These are phyloP conservation scores for Amanita thiersii DNA, from an alignment of 768 basidiomycete genomes.

Conservation along the genomic window DNA sequence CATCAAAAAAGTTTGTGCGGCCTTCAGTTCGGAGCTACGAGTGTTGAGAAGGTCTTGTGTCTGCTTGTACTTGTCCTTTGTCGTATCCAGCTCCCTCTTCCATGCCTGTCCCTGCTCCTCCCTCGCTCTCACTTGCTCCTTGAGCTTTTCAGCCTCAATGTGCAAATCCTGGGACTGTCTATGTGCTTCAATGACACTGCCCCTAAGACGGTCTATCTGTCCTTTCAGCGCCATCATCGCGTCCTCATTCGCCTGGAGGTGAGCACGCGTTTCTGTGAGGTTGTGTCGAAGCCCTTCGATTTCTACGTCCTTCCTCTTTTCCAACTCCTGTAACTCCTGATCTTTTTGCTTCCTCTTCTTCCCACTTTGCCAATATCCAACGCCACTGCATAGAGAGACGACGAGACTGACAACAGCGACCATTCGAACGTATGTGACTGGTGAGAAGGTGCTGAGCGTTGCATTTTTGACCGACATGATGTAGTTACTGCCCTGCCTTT, in stretches of 20 bases:
- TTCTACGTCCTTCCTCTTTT: conserved; percentile 9
- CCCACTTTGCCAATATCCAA: conserved; percentile 1
- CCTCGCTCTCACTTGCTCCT: conserved; percentile 13
- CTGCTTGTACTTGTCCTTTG: conserved; percentile 16
- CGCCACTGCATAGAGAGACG: neutral
- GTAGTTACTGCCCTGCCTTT: conserved; percentile 10
- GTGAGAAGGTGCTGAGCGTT: conserved; percentile 11
- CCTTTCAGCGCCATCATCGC: conserved; percentile 6
- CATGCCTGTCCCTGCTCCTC: conserved; percentile 11
- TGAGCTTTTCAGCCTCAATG: conserved; percentile 7
- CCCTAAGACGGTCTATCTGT: conserved; percentile 1
- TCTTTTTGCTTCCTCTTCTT: conserved; percentile 2
- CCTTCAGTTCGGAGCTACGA: conserved; percentile 39
- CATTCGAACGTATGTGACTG: conserved; percentile 11
- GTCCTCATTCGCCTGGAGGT: conserved; percentile 15
- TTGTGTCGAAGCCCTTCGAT: conserved; percentile 12
- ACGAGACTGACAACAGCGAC: neutral
- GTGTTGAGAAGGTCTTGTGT: conserved; percentile 24
- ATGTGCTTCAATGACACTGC: neutral
- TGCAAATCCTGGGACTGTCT: neutral
- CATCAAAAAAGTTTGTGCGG: conserved; percentile 39
- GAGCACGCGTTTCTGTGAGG: conserved; percentile 14
- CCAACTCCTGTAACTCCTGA: conserved; percentile 4
- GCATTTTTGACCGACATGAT: conserved; percentile 9
- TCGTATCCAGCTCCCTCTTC: conserved; percentile 15